Evolutionary conservation across 75 land plant species (phyloP), one percentile per base, ranked within the genome.

Genomic region (Sequoiadendron giganteum): DNA sequence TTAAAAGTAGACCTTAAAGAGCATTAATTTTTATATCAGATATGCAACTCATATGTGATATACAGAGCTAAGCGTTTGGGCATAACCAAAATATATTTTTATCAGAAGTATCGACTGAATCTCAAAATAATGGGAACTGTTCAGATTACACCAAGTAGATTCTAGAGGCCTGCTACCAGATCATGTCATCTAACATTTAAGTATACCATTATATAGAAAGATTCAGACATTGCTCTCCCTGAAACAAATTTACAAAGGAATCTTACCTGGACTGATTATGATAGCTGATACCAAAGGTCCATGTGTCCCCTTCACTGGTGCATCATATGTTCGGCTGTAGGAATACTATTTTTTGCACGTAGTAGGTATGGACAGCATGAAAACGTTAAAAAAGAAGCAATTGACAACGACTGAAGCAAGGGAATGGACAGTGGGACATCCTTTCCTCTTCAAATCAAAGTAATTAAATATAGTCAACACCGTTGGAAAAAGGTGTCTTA

Each of bases 201-300:
- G 15, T 19, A 68, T 68, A 68, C 54, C 10, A 13, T 52, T 52
- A 52, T 52, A 52, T 52, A 52, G 43, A 42, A 42, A 42, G 43
- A 42, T 1, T 42, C 43, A 1, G 43, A 42, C 43, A 42, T 42
- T 65, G 8, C 49, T 48, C 49, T 10, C 4, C 70, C 19, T 25
- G 4, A 65, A 19, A 65, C n/a, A 15, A 16, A 65, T 0, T 65
- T 65, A 2, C 70, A 65, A 65, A 65, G 18, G 28, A 40, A 85
- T 87, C 94, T 78, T 78, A 78, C 80, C 25, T 38, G 39, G 94
- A 75, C 85, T 89, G 80, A 95, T 91, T 42, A 90, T 34, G 47
- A 96, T 95, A 28, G 97, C 97, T 75, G 96, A 95, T 73, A 96
- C 92, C 18, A 96, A 91, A 47, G 97, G 97, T 10, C 97, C 97